Conservation (phyloP, 2,329 filamentous ascomycete species). For the Clathrospora elynae region DNA sequence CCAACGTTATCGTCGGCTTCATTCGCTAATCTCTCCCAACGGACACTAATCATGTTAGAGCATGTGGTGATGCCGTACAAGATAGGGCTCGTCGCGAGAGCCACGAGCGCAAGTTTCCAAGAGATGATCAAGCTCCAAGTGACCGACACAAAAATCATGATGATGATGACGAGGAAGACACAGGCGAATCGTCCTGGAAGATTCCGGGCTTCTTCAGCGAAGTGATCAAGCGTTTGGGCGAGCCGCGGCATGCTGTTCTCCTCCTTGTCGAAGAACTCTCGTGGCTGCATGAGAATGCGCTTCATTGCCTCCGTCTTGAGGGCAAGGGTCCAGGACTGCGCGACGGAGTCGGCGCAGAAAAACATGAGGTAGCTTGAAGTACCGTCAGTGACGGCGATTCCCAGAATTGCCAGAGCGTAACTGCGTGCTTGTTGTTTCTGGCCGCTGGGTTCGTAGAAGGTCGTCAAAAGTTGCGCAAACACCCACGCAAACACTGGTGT, state of each 20-base stretch:
- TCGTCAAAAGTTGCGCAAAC: constrained; percentile 72
- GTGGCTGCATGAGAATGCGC: constrained; percentile 75
- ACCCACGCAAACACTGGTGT: constrained; percentile 78
- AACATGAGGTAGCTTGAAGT: constrained; percentile 68
- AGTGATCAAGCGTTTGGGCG: constrained; percentile 74
- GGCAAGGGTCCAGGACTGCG: constrained; percentile 76
- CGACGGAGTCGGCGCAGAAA: constrained; percentile 72
- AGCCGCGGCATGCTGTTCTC: constrained; percentile 68
- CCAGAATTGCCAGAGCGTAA: constrained; percentile 74
- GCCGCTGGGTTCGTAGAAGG: constrained; percentile 65
- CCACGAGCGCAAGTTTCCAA: constrained; percentile 82
- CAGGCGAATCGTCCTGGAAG: constrained; percentile 79
- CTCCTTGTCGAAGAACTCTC: constrained; percentile 75
- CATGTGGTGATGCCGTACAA: constrained; percentile 68
- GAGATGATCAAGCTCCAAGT: constrained; percentile 74
- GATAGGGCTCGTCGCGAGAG: constrained; percentile 69
- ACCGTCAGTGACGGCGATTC: constrained; percentile 70
- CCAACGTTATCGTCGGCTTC: constrained; percentile 64
- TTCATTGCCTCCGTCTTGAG: constrained; percentile 71
- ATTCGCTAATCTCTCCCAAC: constrained; percentile 74
- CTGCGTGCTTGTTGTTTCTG: constrained; percentile 59
- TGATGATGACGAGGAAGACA: constrained; percentile 66
- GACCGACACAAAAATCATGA: constrained; percentile 72
- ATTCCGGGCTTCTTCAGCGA: constrained; percentile 85
- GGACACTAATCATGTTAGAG: constrained; percentile 68